Evolutionary conservation across 371 early-diverging fungal species (phyloP).

Genomic region (Encephalitozoon romaleae): DNA sequence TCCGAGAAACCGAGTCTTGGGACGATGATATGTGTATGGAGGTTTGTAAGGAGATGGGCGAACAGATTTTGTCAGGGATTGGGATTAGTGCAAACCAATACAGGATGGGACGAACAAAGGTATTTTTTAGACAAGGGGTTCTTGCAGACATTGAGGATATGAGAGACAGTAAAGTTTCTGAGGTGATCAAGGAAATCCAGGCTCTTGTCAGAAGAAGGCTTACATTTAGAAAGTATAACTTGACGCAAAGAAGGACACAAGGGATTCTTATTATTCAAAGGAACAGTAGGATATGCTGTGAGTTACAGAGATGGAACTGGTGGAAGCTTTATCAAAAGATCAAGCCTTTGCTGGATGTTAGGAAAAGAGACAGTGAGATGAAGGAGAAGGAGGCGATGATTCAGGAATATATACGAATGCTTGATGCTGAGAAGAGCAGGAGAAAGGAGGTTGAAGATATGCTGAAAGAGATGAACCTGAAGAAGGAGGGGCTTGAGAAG

Average conservation of each 20-base stretch:
- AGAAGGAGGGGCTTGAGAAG: background rate
- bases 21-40: conserved; percentile 63
- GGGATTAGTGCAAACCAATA: conserved; percentile 61
- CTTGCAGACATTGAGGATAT: conserved; percentile 84
- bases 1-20: conserved; percentile 69
- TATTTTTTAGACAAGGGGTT: conserved; percentile 94
- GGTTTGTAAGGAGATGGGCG: background rate
- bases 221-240: conserved; percentile 63
- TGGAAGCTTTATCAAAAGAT: conserved; percentile 75
- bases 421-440: conserved; percentile 69
- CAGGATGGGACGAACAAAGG: conserved; percentile 81
- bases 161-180: conserved; percentile 72
- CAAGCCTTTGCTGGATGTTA: conserved; percentile 83
- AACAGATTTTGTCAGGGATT: background rate
- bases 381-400: conserved; percentile 71
- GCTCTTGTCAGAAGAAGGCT: conserved; percentile 74
- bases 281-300: conserved; percentile 45
- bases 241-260: conserved; percentile 16
- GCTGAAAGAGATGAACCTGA: conserved; percentile 69
- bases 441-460: conserved; percentile 65
- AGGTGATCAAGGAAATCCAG: conserved; percentile 73
- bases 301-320: conserved; percentile 57
- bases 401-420: conserved; percentile 64
- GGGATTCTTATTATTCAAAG: conserved; percentile 43
- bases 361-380: conserved; percentile 68